phyloP scores from a whole-genome alignment of 2,329 filamentous ascomycete species.

The Fusarium luffae region DNA sequence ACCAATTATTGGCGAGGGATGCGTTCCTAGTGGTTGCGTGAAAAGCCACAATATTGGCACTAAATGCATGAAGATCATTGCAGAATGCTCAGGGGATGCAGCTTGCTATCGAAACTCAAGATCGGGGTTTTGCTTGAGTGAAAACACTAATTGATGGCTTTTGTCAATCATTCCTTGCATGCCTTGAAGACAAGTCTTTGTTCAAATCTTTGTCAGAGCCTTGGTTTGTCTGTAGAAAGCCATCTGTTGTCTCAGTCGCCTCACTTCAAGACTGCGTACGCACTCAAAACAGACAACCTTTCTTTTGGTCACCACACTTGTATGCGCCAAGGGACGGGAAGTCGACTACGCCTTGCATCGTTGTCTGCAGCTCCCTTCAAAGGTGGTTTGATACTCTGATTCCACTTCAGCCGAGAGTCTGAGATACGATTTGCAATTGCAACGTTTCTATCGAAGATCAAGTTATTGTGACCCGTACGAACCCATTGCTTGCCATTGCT shows the following conservation, averaged over 20 bases:
- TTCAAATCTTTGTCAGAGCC: neutral
- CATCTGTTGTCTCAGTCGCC: neutral
- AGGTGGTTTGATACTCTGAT: neutral
- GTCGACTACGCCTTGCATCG: neutral
- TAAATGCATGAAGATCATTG: neutral
- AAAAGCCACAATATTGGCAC: constrained; percentile 19
- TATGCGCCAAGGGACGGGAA: neutral
- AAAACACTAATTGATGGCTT: neutral
- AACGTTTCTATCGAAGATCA: too few relatives aligned
- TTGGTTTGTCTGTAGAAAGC: neutral
- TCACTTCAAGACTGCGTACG: too few relatives aligned
- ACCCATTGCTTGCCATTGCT: too few relatives aligned
- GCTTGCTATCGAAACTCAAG: neutral
- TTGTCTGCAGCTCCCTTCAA: neutral
- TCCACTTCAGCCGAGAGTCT: neutral
- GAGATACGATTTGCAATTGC: too few relatives aligned
- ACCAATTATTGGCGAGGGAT: constrained; percentile 3
- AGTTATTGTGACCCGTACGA: too few relatives aligned
- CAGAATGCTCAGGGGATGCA: neutral
- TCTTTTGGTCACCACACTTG: neutral
- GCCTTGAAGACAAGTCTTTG: neutral
- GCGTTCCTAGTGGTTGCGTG: neutral
- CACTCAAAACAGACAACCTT: neutral
- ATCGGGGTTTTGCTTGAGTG: neutral
- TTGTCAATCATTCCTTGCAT: too few relatives aligned